These are phyloP conservation scores for Saksenaea oblongispora DNA, from an alignment of 371 early-diverging fungal genomes.

Conservation along the genomic window DNA sequence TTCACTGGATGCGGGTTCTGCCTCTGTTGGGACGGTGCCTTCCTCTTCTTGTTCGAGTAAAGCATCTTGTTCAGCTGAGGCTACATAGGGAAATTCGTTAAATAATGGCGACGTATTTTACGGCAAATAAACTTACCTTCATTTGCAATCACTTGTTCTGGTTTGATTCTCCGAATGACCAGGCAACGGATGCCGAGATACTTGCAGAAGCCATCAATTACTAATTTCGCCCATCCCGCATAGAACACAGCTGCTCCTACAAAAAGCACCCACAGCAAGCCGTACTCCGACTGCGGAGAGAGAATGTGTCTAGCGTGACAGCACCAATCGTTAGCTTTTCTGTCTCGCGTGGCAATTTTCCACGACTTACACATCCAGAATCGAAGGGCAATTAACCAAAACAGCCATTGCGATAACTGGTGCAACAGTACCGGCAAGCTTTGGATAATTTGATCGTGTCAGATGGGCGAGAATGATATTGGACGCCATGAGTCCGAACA, in stretches of 20 bases:
- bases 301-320: slow-evolving; percentile 37
- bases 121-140: not conserved
- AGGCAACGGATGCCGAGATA: slow-evolving; percentile 84
- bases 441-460: slow-evolving; percentile 78
- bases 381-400: slow-evolving; percentile 12
- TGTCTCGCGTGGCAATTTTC: not conserved
- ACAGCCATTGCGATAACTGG: slow-evolving; percentile 16
- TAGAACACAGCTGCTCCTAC: slow-evolving; percentile 68
- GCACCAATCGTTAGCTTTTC: not conserved
- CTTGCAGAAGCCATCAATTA: slow-evolving; percentile 85
- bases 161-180: slow-evolving; percentile 48
- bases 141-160: not conserved
- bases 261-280: slow-evolving; percentile 65
- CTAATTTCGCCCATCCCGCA: slow-evolving; percentile 76
- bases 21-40: not conserved
- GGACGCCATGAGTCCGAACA: slow-evolving; percentile 88
- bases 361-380: slow-evolving; percentile 6
- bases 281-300: slow-evolving; percentile 59
- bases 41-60: slow-evolving; percentile 13
- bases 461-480: slow-evolving; percentile 88
- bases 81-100: no score
- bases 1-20: not conserved
- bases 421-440: slow-evolving; percentile 53
- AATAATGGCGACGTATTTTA: no score
- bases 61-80: slow-evolving; percentile 10